These are phyloP conservation scores for Penicillium diatomitis DNA, from an alignment of 495 filamentous ascomycete genomes.

Conservation along the genomic window DNA sequence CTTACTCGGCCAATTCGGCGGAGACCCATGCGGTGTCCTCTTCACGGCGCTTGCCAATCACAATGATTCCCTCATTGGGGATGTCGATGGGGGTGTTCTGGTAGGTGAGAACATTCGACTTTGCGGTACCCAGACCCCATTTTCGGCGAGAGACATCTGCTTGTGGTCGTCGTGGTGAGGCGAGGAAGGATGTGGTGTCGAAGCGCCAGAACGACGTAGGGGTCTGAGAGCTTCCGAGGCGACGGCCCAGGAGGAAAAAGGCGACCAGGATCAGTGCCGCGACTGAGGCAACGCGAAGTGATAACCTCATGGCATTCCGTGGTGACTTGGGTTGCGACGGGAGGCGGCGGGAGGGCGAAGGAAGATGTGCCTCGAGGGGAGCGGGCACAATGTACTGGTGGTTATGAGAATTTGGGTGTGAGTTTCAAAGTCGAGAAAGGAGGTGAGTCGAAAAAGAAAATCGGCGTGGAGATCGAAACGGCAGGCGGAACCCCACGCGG, in stretches of 20 bases:
- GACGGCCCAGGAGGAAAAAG: slow-evolving; percentile 27
- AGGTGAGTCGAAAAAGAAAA: slow-evolving; percentile 1
- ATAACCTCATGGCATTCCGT: slow-evolving; percentile 37
- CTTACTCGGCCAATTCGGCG: slow-evolving; percentile 33
- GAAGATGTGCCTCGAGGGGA: background rate
- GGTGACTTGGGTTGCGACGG: background rate
- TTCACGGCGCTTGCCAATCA: slow-evolving; percentile 30
- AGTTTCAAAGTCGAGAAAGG: background rate
- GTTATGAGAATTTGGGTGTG: background rate
- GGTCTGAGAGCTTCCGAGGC: slow-evolving; percentile 18
- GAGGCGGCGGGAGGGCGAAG: no score
- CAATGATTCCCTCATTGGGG: slow-evolving; percentile 32
- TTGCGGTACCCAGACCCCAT: slow-evolving; percentile 16
- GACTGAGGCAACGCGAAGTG: slow-evolving; percentile 27
- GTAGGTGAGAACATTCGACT: slow-evolving; percentile 10
- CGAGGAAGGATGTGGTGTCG: slow-evolving; percentile 17
- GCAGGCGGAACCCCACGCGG: slow-evolving; percentile 2
- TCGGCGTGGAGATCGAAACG: background rate
- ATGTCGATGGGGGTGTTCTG: slow-evolving; percentile 27
- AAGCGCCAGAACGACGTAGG: slow-evolving; percentile 23
- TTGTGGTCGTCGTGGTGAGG: slow-evolving; percentile 7
- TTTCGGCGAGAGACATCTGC: slow-evolving; percentile 13
- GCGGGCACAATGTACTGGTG: background rate
- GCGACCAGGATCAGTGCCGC: slow-evolving; percentile 26
- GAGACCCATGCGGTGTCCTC: slow-evolving; percentile 36